Evolutionary conservation across 768 basidiomycete species (phyloP), one percentile per base, ranked within the genome.

Genomic region (Mycena maculata): DNA sequence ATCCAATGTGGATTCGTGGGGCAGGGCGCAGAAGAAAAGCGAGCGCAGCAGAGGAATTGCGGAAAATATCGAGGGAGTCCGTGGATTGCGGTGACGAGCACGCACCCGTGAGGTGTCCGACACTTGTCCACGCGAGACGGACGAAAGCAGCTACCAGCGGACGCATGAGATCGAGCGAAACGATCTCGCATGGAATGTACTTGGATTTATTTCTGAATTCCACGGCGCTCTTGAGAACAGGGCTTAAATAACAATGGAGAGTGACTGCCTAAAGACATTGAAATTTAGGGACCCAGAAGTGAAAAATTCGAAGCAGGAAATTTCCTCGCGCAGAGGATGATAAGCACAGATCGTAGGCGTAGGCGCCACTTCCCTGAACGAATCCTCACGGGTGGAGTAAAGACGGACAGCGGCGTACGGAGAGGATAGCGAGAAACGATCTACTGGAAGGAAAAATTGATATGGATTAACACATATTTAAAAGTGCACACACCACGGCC

Each of bases 351-450:
- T n/a, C n/a, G 31, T 33, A 44, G 55, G 27, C 41, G 55, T 22
- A 28, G 55, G n/a, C n/a, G n/a, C n/a, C n/a, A n/a, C n/a, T 11
- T 28, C 28, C 18, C 41, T 56, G 27, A 4, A 3, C 55, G 38
- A 55, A 55, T 41, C 53, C 18, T 55, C 53, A 55, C 53, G 38
- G 2, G 53, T 10, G 16, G 53, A 55, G 41, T 55, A 2, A 36
- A 55, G 53, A 55, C 41, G 25, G 55, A 56, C 1, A 56, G 39
- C 27, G 28, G 55, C 20, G 12, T 27, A 7, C 41, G 4, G 55
- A 56, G 6, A 30, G 39, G 27, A 56, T 56, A 28, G 55, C 55
- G 27, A 31, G 55, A 41, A 30, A 56, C 55, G n/a, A n/a, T n/a
- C n/a, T n/a, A n/a, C n/a, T 56, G 28, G 55, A 30, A 56, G n/a